Evolutionary conservation across 2,329 filamentous ascomycete genomes (phyloP).

Genomic region (Coniosporium tulheliwenetii): DNA sequence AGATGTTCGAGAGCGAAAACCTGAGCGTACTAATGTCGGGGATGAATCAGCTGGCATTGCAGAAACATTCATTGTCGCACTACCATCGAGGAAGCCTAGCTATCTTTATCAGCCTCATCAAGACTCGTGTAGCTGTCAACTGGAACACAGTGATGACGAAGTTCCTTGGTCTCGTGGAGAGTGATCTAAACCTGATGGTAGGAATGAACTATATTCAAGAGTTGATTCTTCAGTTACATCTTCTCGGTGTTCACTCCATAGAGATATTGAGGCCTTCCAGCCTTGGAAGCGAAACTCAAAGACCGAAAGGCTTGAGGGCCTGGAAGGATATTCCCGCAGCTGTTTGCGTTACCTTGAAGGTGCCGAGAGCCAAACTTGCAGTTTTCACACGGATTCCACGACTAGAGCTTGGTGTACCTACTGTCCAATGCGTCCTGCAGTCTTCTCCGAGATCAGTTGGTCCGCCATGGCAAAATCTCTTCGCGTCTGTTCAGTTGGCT

Average conservation of each 20-base stretch:
- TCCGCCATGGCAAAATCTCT: too few relatives aligned
- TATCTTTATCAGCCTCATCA: constrained; percentile 10
- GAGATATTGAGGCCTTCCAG: too few relatives aligned
- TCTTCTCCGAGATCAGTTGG: too few relatives aligned
- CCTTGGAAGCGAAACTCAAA: too few relatives aligned
- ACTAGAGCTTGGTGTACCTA: too few relatives aligned
- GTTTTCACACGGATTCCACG: too few relatives aligned
- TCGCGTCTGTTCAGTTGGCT: too few relatives aligned
- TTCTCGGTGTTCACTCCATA: constrained; percentile 6
- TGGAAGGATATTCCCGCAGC: too few relatives aligned
- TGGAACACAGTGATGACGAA: constrained; percentile 6
- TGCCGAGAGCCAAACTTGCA: too few relatives aligned
- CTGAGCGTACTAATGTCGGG: constrained; percentile 3
- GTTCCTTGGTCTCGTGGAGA: constrained; percentile 6
- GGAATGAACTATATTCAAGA: constrained; percentile 12
- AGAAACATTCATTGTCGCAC: constrained; percentile 3
- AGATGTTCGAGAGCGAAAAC: constrained; percentile 31
- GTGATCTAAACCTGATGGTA: constrained; percentile 6
- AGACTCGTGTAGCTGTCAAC: constrained; percentile 7
- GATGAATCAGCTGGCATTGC: background rate
- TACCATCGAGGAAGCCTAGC: constrained; percentile 13
- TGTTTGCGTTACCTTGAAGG: too few relatives aligned
- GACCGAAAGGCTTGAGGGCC: too few relatives aligned
- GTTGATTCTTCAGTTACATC: constrained; percentile 12
- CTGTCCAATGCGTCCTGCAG: too few relatives aligned